Evolutionary conservation across 2,329 filamentous ascomycete species (phyloP).

Genomic region (Pestalotiopsis sp.): DNA sequence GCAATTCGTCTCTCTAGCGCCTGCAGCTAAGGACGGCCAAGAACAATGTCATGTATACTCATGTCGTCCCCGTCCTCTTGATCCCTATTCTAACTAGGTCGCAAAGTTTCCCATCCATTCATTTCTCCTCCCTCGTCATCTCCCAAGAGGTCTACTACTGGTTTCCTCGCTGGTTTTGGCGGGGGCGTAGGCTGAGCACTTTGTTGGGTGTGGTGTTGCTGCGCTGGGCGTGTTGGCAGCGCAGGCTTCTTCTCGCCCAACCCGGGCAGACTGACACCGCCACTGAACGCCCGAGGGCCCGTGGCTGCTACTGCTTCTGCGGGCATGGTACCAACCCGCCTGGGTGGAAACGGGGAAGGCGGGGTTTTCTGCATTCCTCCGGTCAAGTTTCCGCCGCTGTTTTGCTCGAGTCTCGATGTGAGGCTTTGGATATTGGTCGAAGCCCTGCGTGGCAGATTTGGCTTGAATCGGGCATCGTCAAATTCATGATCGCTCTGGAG

Average conservation of each 20-base stretch:
- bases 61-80: no score
- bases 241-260: constrained; percentile 29
- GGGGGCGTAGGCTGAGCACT: neutral
- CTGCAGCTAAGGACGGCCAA: no score
- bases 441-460: constrained; percentile 24
- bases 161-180: constrained; percentile 30
- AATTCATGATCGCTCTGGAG: constrained; percentile 16
- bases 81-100: constrained; percentile 35
- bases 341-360: constrained; percentile 13
- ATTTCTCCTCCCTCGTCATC: constrained; percentile 46
- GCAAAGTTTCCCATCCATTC: constrained; percentile 57
- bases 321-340: constrained; percentile 7
- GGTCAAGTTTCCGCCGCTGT: constrained; percentile 21
- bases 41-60: no score
- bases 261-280: constrained; percentile 27
- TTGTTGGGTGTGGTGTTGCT: constrained; percentile 17
- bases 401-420: constrained; percentile 29
- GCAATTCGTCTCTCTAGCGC: no score
- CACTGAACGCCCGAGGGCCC: constrained; percentile 11
- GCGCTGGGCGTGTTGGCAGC: constrained; percentile 25
- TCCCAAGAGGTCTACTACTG: constrained; percentile 45
- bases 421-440: constrained; percentile 28
- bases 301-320: neutral
- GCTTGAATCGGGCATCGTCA: constrained; percentile 24
- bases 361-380: constrained; percentile 28